Evolutionary conservation across 768 basidiomycete genomes (phyloP).

Genomic region (Hortiboletus campestris): DNA sequence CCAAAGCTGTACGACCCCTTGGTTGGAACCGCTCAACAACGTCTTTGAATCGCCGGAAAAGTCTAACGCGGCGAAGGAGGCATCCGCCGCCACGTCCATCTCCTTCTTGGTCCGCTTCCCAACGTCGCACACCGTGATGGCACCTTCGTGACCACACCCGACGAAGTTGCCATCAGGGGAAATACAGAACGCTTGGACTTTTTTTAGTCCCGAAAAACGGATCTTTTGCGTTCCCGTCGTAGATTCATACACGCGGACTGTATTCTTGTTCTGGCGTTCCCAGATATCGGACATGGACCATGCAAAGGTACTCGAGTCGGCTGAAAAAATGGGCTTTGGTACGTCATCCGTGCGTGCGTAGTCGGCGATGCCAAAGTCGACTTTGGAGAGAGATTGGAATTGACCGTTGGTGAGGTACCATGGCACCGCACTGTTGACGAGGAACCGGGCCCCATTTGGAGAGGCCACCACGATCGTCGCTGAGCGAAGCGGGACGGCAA

Average conservation of each 20-base stretch:
- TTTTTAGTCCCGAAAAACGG: constrained; percentile 5
- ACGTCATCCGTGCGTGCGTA: background rate
- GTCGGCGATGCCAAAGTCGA: constrained; percentile 6
- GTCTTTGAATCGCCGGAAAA: constrained; percentile 14
- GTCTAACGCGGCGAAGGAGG: constrained; percentile 1
- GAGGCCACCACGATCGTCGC: background rate
- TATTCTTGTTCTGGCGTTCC: background rate
- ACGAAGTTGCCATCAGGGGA: constrained; percentile 1
- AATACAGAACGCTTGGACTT: constrained; percentile 1
- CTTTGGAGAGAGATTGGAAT: constrained; percentile 1
- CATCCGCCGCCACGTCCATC: background rate
- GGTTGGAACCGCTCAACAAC: constrained; percentile 9
- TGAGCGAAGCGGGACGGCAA: background rate
- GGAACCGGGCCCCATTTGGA: constrained; percentile 9
- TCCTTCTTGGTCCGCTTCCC: background rate
- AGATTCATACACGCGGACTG: constrained; percentile 6
- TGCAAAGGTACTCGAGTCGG: constrained; percentile 5
- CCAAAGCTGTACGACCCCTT: constrained; percentile 14
- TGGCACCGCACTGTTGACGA: background rate
- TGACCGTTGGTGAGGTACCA: constrained; percentile 4
- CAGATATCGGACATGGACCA: constrained; percentile 3
- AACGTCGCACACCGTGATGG: constrained; percentile 2
- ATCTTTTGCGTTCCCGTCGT: background rate
- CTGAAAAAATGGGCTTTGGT: background rate
- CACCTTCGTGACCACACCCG: constrained; percentile 12